Evolutionary conservation across 768 basidiomycete species (phyloP).

Genomic region (Kwoniella sp.): DNA sequence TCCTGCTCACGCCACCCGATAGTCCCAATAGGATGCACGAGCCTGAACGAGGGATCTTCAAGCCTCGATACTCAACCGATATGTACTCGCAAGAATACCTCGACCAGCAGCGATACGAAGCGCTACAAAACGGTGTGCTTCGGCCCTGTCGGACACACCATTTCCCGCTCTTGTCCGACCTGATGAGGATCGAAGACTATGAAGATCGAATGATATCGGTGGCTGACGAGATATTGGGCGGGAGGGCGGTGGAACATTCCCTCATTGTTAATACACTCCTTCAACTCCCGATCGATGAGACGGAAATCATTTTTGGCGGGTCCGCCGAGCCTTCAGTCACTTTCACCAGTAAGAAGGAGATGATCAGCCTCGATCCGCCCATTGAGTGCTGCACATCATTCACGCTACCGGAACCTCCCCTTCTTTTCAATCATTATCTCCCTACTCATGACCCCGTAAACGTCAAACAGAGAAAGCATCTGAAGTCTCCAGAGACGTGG

Average conservation of each 20-base stretch:
- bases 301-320: not conserved
- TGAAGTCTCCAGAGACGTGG: not conserved
- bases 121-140: not conserved
- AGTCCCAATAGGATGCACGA: not conserved
- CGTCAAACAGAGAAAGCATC: not conserved
- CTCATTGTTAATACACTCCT: not conserved
- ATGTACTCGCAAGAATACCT: slow-evolving; percentile 3
- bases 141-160: not conserved
- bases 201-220: not conserved
- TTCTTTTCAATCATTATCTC: not conserved
- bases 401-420: not conserved
- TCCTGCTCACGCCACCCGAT: not conserved
- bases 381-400: not conserved
- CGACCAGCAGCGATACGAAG: not conserved
- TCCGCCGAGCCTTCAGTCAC: not conserved
- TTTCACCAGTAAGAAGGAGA: not conserved
- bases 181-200: not conserved
- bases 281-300: not conserved
- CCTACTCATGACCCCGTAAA: not conserved
- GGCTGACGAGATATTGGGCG: not conserved
- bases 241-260: not conserved
- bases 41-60: not conserved
- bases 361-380: not conserved
- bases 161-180: not conserved
- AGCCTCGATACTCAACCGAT: not conserved